A percentile compares a stretch with the other conserved stretches of the same genome.
Conservation (phyloP, 2,329 filamentous ascomycete genomes). For the Diaporthe amygdali region DNA sequence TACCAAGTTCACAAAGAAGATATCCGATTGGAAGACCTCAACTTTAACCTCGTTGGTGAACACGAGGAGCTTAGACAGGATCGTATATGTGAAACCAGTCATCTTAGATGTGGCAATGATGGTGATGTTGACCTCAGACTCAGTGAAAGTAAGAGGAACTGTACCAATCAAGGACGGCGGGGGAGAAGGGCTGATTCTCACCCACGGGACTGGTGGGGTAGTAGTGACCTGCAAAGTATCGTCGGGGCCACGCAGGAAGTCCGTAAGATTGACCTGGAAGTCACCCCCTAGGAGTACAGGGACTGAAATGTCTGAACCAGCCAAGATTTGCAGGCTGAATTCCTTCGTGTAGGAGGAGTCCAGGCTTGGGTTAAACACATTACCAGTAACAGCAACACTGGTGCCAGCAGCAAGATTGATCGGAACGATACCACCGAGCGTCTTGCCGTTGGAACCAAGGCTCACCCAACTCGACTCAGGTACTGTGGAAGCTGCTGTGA, state of each 20-base stretch:
- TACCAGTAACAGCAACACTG: background rate
- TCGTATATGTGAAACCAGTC: background rate
- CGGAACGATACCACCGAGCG: background rate
- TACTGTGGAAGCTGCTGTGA: background rate
- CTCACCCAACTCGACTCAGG: background rate
- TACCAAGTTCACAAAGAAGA: background rate
- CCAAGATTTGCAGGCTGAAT: background rate
- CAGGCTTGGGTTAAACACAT: background rate
- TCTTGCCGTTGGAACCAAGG: background rate
- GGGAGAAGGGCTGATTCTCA: background rate
- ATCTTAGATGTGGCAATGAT: background rate
- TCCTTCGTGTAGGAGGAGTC: background rate
- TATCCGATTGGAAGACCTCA: background rate
- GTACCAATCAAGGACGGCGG: background rate
- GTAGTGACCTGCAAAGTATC: background rate
- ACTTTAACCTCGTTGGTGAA: background rate
- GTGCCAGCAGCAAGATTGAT: background rate
- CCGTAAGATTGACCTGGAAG: conserved; percentile 1
- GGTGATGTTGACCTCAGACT: background rate
- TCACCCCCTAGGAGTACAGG: background rate
- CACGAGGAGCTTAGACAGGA: background rate
- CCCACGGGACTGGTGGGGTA: background rate
- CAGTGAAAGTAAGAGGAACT: background rate
- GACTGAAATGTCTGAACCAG: background rate
- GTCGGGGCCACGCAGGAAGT: background rate